Percentiles rank a stretch among this genome's conserved stretches.
Conservation (phyloP, 345 rosid species). For the Brassica incana region DNA sequence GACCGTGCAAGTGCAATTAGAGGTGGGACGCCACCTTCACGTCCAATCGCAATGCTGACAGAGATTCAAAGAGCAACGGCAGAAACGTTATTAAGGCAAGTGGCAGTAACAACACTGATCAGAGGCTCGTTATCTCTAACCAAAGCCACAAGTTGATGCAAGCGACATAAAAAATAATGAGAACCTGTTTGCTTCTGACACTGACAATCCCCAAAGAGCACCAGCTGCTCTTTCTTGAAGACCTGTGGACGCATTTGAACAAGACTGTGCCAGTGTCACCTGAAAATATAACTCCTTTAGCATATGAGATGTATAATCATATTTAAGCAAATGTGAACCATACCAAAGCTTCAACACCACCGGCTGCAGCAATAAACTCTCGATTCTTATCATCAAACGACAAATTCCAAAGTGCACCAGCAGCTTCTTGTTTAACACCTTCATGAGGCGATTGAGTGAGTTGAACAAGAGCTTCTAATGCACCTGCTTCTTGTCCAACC, state of each 20-base stretch:
- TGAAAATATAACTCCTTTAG: slow-evolving; percentile 30
- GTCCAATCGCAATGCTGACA: slow-evolving; percentile 69
- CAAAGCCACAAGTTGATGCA: background rate
- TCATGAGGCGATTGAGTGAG: slow-evolving; percentile 80
- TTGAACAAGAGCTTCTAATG: slow-evolving; percentile 88
- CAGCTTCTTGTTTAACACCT: slow-evolving; percentile 95
- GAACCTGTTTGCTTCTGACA: slow-evolving; percentile 73
- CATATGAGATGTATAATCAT: slow-evolving; percentile 3
- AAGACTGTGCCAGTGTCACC: slow-evolving; percentile 87
- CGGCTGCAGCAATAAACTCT: slow-evolving; percentile 80
- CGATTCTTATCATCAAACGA: slow-evolving; percentile 80
- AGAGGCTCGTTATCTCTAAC: background rate
- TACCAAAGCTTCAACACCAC: slow-evolving; percentile 93
- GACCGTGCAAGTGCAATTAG: slow-evolving; percentile 69
- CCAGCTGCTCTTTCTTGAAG: slow-evolving; percentile 99
- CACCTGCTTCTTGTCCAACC: slow-evolving; percentile 95
- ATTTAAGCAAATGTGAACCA: slow-evolving; percentile 14
- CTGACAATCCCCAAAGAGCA: slow-evolving; percentile 96
- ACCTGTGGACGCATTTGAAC: slow-evolving; percentile 83
- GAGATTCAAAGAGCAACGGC: too few relatives aligned
- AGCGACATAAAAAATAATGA: background rate
- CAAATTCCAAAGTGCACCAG: slow-evolving; percentile 84
- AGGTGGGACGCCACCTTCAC: slow-evolving; percentile 79
- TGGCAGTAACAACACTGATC: slow-evolving; percentile 7
- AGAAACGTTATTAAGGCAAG: too few relatives aligned